Evolutionary conservation across 768 basidiomycete genomes (phyloP).

Genomic region (Gymnopilus junonius): DNA sequence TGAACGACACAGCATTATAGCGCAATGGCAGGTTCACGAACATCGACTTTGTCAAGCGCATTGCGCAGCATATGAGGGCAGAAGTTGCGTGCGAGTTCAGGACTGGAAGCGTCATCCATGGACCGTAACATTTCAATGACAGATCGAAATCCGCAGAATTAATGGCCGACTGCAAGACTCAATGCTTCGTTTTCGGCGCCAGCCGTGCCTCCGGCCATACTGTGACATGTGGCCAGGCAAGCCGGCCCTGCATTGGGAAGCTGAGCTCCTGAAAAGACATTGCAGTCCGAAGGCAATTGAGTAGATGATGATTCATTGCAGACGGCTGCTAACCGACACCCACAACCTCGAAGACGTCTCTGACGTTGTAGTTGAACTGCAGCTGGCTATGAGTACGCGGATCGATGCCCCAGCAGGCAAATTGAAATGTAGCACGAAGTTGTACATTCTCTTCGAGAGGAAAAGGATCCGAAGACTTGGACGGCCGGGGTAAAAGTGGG

Average conservation of each 20-base stretch:
- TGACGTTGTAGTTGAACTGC: constrained; percentile 23
- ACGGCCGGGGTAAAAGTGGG: constrained; percentile 16
- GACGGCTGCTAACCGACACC: no score
- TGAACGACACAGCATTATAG: not conserved
- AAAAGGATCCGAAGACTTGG: no score
- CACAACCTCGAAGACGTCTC: constrained; percentile 22
- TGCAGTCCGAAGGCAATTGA: constrained; percentile 23
- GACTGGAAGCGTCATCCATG: not conserved
- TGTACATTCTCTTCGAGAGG: constrained; percentile 29
- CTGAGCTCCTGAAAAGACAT: not conserved
- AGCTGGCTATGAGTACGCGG: constrained; percentile 20
- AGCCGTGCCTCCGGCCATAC: not conserved
- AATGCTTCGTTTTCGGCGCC: not conserved
- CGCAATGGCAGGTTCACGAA: not conserved
- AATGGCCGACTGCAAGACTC: not conserved
- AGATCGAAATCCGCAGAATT: not conserved
- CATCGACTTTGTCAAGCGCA: not conserved
- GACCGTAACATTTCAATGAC: not conserved
- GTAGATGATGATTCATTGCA: no score
- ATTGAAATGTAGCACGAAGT: constrained; percentile 29
- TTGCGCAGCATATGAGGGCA: not conserved
- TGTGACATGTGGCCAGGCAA: not conserved
- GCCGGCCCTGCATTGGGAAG: not conserved
- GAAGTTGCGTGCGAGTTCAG: not conserved
- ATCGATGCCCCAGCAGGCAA: constrained; percentile 22